phyloP scores from a whole-genome alignment of 768 basidiomycete genomes.

The Leccinum boreale region DNA sequence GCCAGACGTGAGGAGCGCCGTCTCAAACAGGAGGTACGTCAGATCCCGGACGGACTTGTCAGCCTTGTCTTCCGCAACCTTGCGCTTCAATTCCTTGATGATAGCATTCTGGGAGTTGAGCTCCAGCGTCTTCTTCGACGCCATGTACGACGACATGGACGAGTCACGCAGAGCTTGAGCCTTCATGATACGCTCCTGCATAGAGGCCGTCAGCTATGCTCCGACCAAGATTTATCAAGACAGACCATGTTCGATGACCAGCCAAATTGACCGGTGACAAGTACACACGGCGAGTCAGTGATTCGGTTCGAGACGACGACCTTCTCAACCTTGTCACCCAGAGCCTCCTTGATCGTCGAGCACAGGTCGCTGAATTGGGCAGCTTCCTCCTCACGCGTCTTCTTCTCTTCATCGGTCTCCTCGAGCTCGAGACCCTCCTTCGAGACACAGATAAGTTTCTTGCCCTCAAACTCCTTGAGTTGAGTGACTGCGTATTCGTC shows the following conservation, averaged over 20 bases:
- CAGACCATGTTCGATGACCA: constrained; percentile 98
- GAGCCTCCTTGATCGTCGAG: constrained; percentile 94
- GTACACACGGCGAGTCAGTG: constrained; percentile 92
- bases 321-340: constrained; percentile 99
- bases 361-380: constrained; percentile 84
- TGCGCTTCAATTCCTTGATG: constrained; percentile 93
- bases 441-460: constrained; percentile 96
- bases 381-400: constrained; percentile 78
- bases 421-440: constrained; percentile 99
- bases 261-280: constrained; percentile 98
- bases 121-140: constrained; percentile 96
- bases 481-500: constrained; percentile 99
- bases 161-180: constrained; percentile 96
- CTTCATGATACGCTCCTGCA: constrained; percentile 95
- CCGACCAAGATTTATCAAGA: neutral
- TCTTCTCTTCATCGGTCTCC: constrained; percentile 98
- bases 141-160: constrained; percentile 99
- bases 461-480: constrained; percentile 98
- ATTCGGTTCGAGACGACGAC: constrained; percentile 98
- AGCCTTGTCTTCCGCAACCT: constrained; percentile 95
- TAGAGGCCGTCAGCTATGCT: neutral
- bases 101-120: constrained; percentile 91
- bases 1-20: constrained; percentile 89
- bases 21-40: constrained; percentile 95
- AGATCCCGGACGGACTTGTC: constrained; percentile 98